These are phyloP conservation scores for Rubus parviflorus DNA, from an alignment of 306 rosid genomes.

Conservation along the genomic window DNA sequence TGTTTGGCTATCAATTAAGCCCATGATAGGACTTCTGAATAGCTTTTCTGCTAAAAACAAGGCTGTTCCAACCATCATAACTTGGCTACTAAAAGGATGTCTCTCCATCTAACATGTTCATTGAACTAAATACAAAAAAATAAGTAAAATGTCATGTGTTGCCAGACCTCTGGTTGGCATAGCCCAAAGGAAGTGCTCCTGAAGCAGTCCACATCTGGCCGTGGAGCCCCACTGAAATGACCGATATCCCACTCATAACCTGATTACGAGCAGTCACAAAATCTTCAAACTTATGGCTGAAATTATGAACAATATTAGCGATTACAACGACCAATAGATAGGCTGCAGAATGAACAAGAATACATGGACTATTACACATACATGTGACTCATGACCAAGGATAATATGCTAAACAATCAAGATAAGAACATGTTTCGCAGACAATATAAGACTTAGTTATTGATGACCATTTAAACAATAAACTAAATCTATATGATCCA, in stretches of 20 bases:
- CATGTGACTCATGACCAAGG: background rate
- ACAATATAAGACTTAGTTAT: too few relatives aligned
- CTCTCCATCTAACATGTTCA: too few relatives aligned
- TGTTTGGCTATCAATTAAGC: too few relatives aligned
- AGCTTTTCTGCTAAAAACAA: too few relatives aligned
- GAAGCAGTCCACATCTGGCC: constrained; percentile 90
- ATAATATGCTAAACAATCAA: background rate
- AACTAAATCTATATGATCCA: background rate
- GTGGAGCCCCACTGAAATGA: constrained; percentile 73
- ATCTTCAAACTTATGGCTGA: constrained; percentile 27
- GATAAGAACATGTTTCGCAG: too few relatives aligned
- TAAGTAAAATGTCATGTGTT: background rate
- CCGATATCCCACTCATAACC: constrained; percentile 99
- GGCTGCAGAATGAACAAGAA: constrained; percentile 5
- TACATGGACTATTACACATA: background rate
- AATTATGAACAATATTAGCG: constrained; percentile 12
- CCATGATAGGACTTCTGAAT: too few relatives aligned
- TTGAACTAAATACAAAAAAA: background rate
- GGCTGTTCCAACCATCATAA: too few relatives aligned
- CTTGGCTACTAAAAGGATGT: background rate
- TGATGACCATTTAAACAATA: background rate
- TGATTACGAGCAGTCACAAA: constrained; percentile 42
- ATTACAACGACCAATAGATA: constrained; percentile 1
- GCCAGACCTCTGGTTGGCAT: constrained; percentile 64
- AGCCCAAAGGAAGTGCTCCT: constrained; percentile 90